phyloP scores from a whole-genome alignment of 805 yeast genomes.

The Barnettozyma sucrosica region DNA sequence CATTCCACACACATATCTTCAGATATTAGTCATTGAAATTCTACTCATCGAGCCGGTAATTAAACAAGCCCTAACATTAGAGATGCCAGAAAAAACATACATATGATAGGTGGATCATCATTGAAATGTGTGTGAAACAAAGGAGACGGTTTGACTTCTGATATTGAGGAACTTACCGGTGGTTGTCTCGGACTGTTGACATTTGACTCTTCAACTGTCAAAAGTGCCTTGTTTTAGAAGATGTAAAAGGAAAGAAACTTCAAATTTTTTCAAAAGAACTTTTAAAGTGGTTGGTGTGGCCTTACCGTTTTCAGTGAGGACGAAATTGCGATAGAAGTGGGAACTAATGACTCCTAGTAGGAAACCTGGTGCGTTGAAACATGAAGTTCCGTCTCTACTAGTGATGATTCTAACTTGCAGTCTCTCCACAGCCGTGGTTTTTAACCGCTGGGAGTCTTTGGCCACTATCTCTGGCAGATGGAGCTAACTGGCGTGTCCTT shows the following conservation, averaged over 20 bases:
- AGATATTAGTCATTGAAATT: conserved; percentile 60
- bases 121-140: background rate
- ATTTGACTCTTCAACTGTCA: conserved; percentile 1
- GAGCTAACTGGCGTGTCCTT: too few relatives aligned
- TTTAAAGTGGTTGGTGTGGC: background rate
- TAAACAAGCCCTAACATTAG: conserved; percentile 73
- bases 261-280: background rate
- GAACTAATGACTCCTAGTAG: too few relatives aligned
- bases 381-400: too few relatives aligned
- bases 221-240: background rate
- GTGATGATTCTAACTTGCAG: too few relatives aligned
- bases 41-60: conserved; percentile 71
- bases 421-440: too few relatives aligned
- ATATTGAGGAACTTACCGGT: background rate
- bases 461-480: too few relatives aligned
- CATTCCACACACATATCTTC: conserved; percentile 28
- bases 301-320: background rate
- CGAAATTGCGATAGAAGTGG: too few relatives aligned
- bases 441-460: too few relatives aligned
- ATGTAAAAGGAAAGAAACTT: background rate
- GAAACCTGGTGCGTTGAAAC: too few relatives aligned
- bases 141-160: background rate
- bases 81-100: conserved; percentile 82
- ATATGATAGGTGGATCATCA: conserved; percentile 22
- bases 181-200: background rate